Conservation (phyloP, 306 rosid genomes). For the Prunus armeniaca region DNA sequence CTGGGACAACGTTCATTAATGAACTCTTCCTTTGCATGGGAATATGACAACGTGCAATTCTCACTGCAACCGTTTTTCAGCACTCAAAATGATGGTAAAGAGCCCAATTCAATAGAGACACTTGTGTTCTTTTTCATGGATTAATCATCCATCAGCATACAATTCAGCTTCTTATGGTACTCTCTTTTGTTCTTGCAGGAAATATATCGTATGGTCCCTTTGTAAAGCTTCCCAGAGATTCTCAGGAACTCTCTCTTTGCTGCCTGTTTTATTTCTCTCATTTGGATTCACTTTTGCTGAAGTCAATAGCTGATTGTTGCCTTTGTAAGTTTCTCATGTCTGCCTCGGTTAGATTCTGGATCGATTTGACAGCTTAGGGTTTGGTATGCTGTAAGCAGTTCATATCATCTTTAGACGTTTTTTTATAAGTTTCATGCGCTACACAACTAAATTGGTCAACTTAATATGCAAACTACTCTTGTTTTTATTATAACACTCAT, state of each 20-base stretch:
- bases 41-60: slow-evolving; percentile 54
- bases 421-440: background rate
- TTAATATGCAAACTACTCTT: background rate
- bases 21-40: slow-evolving; percentile 51
- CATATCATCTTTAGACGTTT: background rate
- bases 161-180: slow-evolving; percentile 19
- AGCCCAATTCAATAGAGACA: background rate
- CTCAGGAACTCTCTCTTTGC: slow-evolving; percentile 75
- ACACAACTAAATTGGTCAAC: background rate
- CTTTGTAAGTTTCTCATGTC: slow-evolving; percentile 51
- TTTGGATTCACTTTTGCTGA: slow-evolving; percentile 54
- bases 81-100: slow-evolving; percentile 56
- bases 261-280: slow-evolving; percentile 63
- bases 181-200: slow-evolving; percentile 49
- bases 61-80: slow-evolving; percentile 54
- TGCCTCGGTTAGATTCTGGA: slow-evolving; percentile 12
- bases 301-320: slow-evolving; percentile 74
- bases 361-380: slow-evolving; percentile 1
- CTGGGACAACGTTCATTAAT: slow-evolving; percentile 60
- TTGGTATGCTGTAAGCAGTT: background rate
- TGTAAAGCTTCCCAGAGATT: slow-evolving; percentile 65
- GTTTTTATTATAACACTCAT: background rate
- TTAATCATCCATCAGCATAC: slow-evolving; percentile 9
- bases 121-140: background rate
- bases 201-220: slow-evolving; percentile 62